Conservation (phyloP, 1,284 basidiomycete species). For the Ustilago shanxiensis region DNA sequence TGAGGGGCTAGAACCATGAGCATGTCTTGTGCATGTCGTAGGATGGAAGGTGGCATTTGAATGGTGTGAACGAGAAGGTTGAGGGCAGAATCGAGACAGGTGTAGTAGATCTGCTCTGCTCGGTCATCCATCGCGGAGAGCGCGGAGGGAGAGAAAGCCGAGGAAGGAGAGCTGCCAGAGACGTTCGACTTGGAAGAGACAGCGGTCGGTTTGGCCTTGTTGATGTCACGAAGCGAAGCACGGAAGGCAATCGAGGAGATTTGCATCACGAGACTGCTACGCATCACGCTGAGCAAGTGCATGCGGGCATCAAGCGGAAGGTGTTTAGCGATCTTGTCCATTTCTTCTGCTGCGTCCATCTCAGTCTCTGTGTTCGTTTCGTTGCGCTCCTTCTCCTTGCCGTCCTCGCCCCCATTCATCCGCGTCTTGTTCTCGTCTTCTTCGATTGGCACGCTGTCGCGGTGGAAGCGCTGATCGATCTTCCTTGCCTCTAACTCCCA, state of each 20-base stretch:
- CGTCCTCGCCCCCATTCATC: not conserved
- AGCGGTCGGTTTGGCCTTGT: constrained; percentile 40
- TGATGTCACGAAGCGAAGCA: constrained; percentile 45
- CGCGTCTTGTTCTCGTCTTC: not conserved
- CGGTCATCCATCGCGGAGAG: constrained; percentile 47
- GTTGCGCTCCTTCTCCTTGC: not conserved
- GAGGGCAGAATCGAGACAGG: constrained; percentile 50
- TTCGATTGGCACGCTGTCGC: not conserved
- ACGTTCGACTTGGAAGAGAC: constrained; percentile 11
- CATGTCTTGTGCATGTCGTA: constrained; percentile 55
- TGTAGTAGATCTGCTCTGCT: constrained; percentile 50
- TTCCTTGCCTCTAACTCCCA: constrained; percentile 51
- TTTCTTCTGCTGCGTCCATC: not conserved
- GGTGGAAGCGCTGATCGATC: constrained; percentile 36
- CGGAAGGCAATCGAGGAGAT: constrained; percentile 52
- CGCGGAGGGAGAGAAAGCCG: constrained; percentile 30
- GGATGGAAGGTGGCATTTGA: constrained; percentile 34
- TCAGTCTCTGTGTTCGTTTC: not conserved
- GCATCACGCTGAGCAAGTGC: constrained; percentile 45
- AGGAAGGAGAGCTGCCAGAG: constrained; percentile 2
- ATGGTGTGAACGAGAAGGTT: constrained; percentile 44
- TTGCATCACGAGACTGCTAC: constrained; percentile 53
- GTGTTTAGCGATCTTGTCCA: constrained; percentile 18
- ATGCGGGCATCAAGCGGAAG: constrained; percentile 31
- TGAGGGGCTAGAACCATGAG: constrained; percentile 54